Evolutionary conservation across 192 early-diverging fungal species (phyloP).

Genomic region (Geranomyces variabilis): DNA sequence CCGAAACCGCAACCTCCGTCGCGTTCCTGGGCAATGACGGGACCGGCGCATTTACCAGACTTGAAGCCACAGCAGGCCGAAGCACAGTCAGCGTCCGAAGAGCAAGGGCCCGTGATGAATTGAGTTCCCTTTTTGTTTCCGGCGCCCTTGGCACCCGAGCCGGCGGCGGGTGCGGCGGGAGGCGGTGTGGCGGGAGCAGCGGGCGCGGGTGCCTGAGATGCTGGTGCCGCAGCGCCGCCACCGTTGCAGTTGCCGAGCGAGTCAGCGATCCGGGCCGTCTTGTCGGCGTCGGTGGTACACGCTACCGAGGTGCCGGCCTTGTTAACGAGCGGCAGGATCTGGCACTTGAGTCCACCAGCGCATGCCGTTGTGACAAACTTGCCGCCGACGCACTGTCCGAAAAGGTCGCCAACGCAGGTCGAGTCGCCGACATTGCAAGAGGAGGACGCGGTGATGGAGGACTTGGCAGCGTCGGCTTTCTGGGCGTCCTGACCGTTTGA

Average conservation of each 20-base stretch:
- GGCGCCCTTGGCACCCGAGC: slow-evolving; percentile 7
- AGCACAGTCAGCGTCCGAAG: slow-evolving; percentile 34
- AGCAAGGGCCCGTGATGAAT: slow-evolving; percentile 40
- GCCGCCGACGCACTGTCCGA: slow-evolving; percentile 15
- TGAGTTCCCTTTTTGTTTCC: slow-evolving; percentile 25
- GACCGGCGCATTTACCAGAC: slow-evolving; percentile 36
- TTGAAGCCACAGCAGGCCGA: slow-evolving; percentile 41
- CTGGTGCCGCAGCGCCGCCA: neutral
- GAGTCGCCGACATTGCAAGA: neutral
- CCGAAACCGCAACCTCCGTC: slow-evolving; percentile 39
- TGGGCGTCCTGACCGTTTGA: slow-evolving; percentile 15
- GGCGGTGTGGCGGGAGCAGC: neutral
- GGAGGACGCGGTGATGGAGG: neutral
- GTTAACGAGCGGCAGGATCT: slow-evolving; percentile 39
- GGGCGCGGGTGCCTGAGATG: neutral
- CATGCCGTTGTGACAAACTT: slow-evolving; percentile 15
- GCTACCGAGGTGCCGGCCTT: slow-evolving; percentile 33
- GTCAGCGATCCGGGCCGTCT: slow-evolving; percentile 26
- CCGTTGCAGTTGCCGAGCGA: slow-evolving; percentile 8
- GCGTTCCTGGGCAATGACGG: slow-evolving; percentile 34
- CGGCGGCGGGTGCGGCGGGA: neutral
- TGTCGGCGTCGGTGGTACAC: slow-evolving; percentile 39
- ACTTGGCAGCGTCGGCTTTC: slow-evolving; percentile 1
- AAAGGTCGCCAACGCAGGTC: slow-evolving; percentile 8
- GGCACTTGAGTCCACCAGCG: slow-evolving; percentile 25